phyloP scores from a whole-genome alignment of 2,329 filamentous ascomycete genomes.

The Hypoxylon sp. region DNA sequence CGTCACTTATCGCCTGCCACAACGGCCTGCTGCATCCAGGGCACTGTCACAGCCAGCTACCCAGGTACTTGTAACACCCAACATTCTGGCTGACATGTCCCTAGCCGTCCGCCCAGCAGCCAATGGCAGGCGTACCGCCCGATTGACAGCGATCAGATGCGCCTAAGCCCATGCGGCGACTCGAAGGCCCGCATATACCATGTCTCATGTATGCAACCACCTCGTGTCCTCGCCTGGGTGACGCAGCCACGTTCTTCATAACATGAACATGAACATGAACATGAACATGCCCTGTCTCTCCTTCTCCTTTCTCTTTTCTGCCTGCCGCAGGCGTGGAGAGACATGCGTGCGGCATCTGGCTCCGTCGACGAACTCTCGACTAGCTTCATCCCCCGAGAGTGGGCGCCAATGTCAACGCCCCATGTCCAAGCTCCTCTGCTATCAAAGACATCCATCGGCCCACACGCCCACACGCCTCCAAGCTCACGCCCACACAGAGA shows the following conservation, averaged over 20 bases:
- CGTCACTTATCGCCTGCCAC: constrained; percentile 23
- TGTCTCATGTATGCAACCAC: constrained; percentile 35
- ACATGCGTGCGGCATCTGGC: constrained; percentile 7
- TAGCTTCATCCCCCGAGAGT: constrained; percentile 28
- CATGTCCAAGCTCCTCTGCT: constrained; percentile 36
- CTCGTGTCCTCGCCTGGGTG: constrained; percentile 29
- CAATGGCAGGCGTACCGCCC: constrained; percentile 31
- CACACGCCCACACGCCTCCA: constrained; percentile 16
- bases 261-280: no score
- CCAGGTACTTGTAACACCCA: constrained; percentile 29
- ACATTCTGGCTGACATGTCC: constrained; percentile 30
- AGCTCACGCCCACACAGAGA: no score
- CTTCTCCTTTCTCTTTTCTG: constrained; percentile 11
- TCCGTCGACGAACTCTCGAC: constrained; percentile 35
- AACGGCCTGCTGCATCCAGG: constrained; percentile 28
- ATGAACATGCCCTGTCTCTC: constrained; percentile 11
- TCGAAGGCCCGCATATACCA: constrained; percentile 31
- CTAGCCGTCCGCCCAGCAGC: constrained; percentile 34
- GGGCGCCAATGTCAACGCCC: constrained; percentile 31
- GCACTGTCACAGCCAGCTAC: constrained; percentile 26
- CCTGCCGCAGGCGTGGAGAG: constrained; percentile 24
- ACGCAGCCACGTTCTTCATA: constrained; percentile 16
- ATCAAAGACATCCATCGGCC: constrained; percentile 31
- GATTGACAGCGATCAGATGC: constrained; percentile 31
- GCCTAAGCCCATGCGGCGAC: constrained; percentile 29